A percentile compares a stretch with the other conserved stretches of the same genome.
Conservation (phyloP, 805 yeast species). For the Blastobotrys attinorum region DNA sequence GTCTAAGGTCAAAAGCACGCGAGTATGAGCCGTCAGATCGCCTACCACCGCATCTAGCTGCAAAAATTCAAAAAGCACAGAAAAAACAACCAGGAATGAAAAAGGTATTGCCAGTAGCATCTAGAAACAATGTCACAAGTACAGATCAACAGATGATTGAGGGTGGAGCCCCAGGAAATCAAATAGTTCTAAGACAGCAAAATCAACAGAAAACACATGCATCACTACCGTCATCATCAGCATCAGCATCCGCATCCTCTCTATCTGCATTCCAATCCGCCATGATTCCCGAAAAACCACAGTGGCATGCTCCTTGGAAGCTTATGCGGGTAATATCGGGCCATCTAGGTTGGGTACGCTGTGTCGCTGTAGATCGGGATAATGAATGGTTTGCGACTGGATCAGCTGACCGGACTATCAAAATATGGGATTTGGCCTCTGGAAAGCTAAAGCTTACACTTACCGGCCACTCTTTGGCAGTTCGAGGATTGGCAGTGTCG, state of each 20-base stretch:
- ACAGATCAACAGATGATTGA: not conserved
- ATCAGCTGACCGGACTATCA: conserved; percentile 47
- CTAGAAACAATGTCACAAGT: not conserved
- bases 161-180: no score
- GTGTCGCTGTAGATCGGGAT: conserved; percentile 76
- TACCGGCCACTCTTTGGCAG: conserved; percentile 88
- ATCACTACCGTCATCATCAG: no score
- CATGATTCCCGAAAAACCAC: conserved; percentile 19
- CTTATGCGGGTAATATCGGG: conserved; percentile 71
- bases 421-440: not conserved
- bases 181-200: no score
- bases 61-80: not conserved
- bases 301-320: conserved; percentile 61
- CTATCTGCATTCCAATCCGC: conserved; percentile 3
- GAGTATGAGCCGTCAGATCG: not conserved
- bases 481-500: conserved; percentile 68
- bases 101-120: no score
- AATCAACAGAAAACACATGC: no score
- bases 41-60: not conserved
- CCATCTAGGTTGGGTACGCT: conserved; percentile 87
- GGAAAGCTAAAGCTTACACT: conserved; percentile 36
- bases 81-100: not conserved
- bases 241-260: not conserved
- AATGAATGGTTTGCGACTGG: conserved; percentile 92
- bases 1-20: no score